phyloP scores from a whole-genome alignment of 2,329 filamentous ascomycete genomes.

The Penicillium glabrum region DNA sequence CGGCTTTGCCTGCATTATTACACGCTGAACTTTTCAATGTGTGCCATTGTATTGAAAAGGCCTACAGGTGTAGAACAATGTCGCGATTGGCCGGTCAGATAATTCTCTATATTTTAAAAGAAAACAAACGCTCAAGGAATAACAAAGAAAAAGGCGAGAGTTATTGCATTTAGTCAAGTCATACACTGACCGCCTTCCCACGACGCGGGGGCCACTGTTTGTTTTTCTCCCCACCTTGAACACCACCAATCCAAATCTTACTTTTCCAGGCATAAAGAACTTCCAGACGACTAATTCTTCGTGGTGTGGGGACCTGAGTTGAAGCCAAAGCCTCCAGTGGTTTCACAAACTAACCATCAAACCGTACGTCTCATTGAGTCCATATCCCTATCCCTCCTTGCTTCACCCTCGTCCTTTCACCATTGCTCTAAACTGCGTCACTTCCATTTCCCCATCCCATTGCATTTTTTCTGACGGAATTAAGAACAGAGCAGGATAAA shows the following conservation, averaged over 20 bases:
- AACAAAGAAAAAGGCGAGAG: not conserved
- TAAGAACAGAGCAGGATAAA: not conserved
- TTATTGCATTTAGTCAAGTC: not conserved
- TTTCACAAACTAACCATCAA: not conserved
- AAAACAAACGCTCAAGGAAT: too few species aligned
- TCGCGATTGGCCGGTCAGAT: too few species aligned
- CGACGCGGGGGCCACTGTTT: conserved; percentile 35
- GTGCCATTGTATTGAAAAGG: too few species aligned
- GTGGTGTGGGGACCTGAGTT: conserved; percentile 5
- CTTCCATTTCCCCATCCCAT: not conserved
- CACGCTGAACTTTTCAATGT: not conserved
- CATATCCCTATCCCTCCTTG: conserved; percentile 1
- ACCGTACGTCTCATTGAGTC: conserved; percentile 2
- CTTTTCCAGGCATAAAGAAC: not conserved
- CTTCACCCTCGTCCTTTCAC: conserved; percentile 16
- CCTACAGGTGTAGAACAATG: too few species aligned
- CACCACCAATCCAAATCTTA: not conserved
- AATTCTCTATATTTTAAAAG: too few species aligned
- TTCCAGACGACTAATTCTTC: not conserved
- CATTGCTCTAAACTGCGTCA: conserved; percentile 8
- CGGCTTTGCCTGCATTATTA: not conserved
- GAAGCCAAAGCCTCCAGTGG: not conserved
- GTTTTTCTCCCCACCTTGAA: conserved; percentile 33
- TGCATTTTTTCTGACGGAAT: conserved; percentile 4
- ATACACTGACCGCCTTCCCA: not conserved